A percentile compares a stretch with the other conserved stretches of the same genome.
Conservation (phyloP, 495 filamentous ascomycete species). For the Penicillium cinerascens region DNA sequence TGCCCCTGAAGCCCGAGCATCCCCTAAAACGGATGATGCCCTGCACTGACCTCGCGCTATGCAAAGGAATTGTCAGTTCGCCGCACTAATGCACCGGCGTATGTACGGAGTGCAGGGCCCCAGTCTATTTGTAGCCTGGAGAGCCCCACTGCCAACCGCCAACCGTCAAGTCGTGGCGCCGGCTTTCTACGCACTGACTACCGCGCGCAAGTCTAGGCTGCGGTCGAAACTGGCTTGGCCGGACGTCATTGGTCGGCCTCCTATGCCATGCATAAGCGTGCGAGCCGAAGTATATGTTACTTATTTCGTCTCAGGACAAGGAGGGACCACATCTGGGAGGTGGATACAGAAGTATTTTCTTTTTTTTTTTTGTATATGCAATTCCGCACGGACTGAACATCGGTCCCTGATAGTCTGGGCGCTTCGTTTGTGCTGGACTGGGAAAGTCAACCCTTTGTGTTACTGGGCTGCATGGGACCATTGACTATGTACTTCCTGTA, state of each 20-base stretch:
- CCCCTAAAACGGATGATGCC: not conserved
- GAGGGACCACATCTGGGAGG: too few species aligned
- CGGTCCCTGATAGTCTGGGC: slow-evolving; percentile 17
- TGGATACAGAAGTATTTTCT: not conserved
- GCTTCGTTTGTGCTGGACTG: not conserved
- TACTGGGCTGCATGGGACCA: not conserved
- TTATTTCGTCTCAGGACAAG: not conserved
- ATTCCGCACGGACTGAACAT: slow-evolving; percentile 10
- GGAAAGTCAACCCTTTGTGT: not conserved
- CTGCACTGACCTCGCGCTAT: slow-evolving; percentile 21
- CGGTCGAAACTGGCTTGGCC: slow-evolving; percentile 5
- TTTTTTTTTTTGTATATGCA: not conserved
- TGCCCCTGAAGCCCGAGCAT: not conserved
- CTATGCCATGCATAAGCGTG: slow-evolving; percentile 17
- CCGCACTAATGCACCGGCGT: slow-evolving; percentile 25
- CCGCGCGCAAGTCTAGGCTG: slow-evolving; percentile 23
- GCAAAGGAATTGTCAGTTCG: slow-evolving; percentile 25
- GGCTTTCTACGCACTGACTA: slow-evolving; percentile 25
- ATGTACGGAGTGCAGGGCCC: slow-evolving; percentile 19
- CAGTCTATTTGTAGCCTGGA: slow-evolving; percentile 10
- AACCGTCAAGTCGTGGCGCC: slow-evolving; percentile 17
- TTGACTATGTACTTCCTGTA: not conserved
- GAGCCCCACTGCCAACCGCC: slow-evolving; percentile 15
- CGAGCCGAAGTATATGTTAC: slow-evolving; percentile 6
- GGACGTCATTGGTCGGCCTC: slow-evolving; percentile 7